phyloP scores from a whole-genome alignment of 495 filamentous ascomycete species.

The Xylaria bambusicola region DNA sequence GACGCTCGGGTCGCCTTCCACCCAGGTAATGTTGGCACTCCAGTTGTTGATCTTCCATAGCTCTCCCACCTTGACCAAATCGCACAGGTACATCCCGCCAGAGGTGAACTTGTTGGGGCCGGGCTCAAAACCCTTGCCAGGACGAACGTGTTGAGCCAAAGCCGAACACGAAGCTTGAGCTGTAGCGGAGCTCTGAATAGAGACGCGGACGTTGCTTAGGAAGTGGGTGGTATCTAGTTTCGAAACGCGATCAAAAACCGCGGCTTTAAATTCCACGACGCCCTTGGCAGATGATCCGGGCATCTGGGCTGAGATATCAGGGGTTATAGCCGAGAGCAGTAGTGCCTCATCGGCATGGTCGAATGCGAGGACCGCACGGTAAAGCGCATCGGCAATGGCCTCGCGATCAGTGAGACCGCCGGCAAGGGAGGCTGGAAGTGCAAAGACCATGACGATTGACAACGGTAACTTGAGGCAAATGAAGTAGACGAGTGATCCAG shows the following conservation, averaged over 20 bases:
- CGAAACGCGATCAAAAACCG: conserved; percentile 8
- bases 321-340: background rate
- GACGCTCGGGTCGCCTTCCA: conserved; percentile 15
- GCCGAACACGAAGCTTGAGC: conserved; percentile 18
- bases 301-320: conserved; percentile 14
- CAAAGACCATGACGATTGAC: background rate
- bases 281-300: conserved; percentile 2
- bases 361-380: conserved; percentile 9
- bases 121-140: conserved; percentile 18
- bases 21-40: conserved; percentile 12
- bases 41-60: conserved; percentile 17
- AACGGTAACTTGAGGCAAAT: background rate
- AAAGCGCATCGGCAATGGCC: conserved; percentile 17
- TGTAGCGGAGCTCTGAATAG: conserved; percentile 12
- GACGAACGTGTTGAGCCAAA: conserved; percentile 8
- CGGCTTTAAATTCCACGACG: conserved; percentile 14
- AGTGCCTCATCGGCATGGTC: conserved; percentile 20
- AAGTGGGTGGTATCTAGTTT: conserved; percentile 21
- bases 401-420: conserved; percentile 19
- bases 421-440: background rate
- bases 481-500: background rate
- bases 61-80: conserved; percentile 9
- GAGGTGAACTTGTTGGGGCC: conserved; percentile 14
- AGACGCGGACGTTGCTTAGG: conserved; percentile 24
- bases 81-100: conserved; percentile 12